phyloP scores from a whole-genome alignment of 306 rosid genomes.

The Corylus heterophylla region DNA sequence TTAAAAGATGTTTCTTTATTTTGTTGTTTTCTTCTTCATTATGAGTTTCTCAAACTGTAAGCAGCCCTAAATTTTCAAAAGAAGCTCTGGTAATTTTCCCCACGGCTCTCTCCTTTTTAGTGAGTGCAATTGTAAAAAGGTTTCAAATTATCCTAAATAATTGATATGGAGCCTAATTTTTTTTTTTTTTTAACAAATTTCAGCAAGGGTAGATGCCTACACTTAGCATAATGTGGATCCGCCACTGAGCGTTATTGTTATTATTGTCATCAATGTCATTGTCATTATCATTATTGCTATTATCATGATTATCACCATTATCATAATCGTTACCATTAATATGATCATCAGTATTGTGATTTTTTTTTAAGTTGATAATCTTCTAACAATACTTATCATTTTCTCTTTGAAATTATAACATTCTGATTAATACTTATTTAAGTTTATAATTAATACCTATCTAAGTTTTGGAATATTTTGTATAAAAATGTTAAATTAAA shows the following conservation, averaged over 20 bases:
- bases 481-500: conserved; percentile 33
- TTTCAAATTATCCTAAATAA: too few species aligned
- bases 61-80: too few species aligned
- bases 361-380: neutral
- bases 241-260: neutral
- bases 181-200: too few species aligned
- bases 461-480: conserved; percentile 7
- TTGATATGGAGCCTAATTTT: too few species aligned
- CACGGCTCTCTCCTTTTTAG: too few species aligned
- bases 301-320: conserved; percentile 4
- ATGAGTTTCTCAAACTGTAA: too few species aligned
- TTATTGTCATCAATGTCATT: neutral
- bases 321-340: neutral
- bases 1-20: too few species aligned
- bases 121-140: too few species aligned
- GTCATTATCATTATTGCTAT: neutral
- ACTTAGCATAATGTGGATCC: too few species aligned
- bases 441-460: neutral
- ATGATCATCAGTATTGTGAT: neutral
- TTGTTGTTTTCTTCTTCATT: too few species aligned
- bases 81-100: too few species aligned
- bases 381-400: neutral
- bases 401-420: neutral
- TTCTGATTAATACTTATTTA: neutral
- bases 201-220: too few species aligned